These are phyloP conservation scores for Dryas octopetala DNA, from an alignment of 306 rosid genomes.

Conservation along the genomic window DNA sequence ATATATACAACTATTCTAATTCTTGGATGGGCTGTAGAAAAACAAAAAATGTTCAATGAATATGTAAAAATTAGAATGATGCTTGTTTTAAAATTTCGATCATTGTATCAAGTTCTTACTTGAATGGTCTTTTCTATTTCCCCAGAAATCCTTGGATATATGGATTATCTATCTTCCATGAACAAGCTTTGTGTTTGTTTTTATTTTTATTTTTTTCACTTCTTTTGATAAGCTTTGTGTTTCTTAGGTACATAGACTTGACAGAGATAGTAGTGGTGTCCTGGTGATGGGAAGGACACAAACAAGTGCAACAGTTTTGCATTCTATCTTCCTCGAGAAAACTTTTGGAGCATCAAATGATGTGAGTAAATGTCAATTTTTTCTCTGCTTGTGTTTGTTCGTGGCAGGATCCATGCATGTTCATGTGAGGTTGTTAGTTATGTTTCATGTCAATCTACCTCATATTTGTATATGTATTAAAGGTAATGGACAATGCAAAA, in stretches of 20 bases:
- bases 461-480: conserved; percentile 4
- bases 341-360: conserved; percentile 64
- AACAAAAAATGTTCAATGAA: not conserved
- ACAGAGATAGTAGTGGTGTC: conserved; percentile 82
- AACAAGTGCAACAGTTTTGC: conserved; percentile 65
- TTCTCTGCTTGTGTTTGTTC: conserved; percentile 13
- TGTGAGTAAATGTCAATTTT: conserved; percentile 36
- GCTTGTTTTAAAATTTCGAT: not conserved
- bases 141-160: conserved; percentile 8
- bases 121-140: not conserved
- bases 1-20: not conserved
- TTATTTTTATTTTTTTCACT: not conserved
- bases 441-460: conserved; percentile 20
- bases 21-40: not conserved
- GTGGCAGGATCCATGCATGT: not conserved
- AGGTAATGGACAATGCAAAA: conserved; percentile 41
- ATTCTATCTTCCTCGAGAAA: conserved; percentile 81
- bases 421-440: conserved; percentile 8
- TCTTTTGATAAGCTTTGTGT: not conserved
- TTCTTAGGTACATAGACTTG: conserved; percentile 82
- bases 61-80: not conserved
- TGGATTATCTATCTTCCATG: not conserved
- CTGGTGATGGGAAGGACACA: conserved; percentile 93
- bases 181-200: not conserved
- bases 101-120: not conserved